Conservation (phyloP, 176 grass and related monocot species). For the Oryza nivara region DNA sequence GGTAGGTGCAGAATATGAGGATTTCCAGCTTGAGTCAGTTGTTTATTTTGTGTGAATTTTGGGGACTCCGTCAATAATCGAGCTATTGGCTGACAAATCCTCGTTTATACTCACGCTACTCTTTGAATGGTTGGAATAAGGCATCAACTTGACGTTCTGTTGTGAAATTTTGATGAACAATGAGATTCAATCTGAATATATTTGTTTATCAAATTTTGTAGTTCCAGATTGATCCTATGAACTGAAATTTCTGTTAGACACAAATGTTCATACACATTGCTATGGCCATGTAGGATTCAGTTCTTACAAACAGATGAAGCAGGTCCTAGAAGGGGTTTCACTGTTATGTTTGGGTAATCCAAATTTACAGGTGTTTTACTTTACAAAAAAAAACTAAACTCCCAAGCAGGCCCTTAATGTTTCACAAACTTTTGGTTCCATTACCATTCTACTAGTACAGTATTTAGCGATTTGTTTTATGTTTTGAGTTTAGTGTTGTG, state of each 20-base stretch:
- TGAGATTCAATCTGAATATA: not conserved
- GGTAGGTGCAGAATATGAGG: not conserved
- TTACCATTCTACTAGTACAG: not conserved
- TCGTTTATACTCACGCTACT: too few relatives aligned
- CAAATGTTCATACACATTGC: too few relatives aligned
- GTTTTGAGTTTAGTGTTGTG: not conserved
- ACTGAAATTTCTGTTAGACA: too few relatives aligned
- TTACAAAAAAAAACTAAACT: too few relatives aligned
- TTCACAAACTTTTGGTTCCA: not conserved
- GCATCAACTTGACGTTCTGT: not conserved
- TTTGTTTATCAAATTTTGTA: not conserved
- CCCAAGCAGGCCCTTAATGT: not conserved
- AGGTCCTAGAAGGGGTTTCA: too few relatives aligned
- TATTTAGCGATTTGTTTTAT: not conserved
- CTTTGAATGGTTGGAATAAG: not conserved
- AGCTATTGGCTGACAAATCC: too few relatives aligned
- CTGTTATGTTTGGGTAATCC: too few relatives aligned
- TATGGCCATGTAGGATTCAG: too few relatives aligned
- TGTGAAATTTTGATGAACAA: not conserved
- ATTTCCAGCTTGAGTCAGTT: not conserved
- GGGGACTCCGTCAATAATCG: too few relatives aligned
- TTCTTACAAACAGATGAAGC: too few relatives aligned
- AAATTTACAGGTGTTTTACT: too few relatives aligned
- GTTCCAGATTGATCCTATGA: not conserved
- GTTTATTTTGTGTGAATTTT: not conserved